These are phyloP conservation scores for Lachancea fermentati DNA, from an alignment of 805 yeast genomes.

Conservation along the genomic window DNA sequence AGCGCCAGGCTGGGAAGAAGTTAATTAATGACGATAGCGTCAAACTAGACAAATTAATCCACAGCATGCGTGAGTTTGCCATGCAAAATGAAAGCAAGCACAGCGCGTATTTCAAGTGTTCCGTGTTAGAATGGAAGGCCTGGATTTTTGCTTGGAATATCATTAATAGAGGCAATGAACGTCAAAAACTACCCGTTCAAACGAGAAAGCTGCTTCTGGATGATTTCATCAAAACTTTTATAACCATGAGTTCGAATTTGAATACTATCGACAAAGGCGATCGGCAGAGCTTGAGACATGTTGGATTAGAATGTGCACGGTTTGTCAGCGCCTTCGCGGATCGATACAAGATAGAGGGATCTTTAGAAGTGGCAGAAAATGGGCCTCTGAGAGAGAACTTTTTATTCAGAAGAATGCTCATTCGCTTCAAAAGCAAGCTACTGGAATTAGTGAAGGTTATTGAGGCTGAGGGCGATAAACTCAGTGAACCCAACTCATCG, in stretches of 20 bases:
- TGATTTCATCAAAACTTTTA: constrained; percentile 18
- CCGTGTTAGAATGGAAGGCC: constrained; percentile 16
- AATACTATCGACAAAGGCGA: not conserved
- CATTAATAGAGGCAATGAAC: constrained; percentile 13
- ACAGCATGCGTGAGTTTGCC: constrained; percentile 15
- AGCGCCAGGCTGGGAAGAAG: constrained; percentile 20
- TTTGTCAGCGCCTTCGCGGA: constrained; percentile 16
- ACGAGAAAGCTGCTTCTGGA: constrained; percentile 12
- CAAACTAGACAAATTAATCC: constrained; percentile 10
- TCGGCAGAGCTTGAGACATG: constrained; percentile 13
- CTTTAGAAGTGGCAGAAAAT: constrained; percentile 5
- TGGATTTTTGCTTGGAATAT: constrained; percentile 26
- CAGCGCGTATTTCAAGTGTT: constrained; percentile 9
- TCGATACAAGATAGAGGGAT: constrained; percentile 9
- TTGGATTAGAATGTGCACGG: constrained; percentile 24
- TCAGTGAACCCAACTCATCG: not conserved
- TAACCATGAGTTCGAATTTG: constrained; percentile 5
- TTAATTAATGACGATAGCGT: constrained; percentile 9
- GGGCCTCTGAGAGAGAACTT: constrained; percentile 15
- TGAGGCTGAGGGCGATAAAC: constrained; percentile 8
- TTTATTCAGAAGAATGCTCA: constrained; percentile 20
- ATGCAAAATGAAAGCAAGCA: constrained; percentile 15
- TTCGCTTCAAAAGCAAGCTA: constrained; percentile 20
- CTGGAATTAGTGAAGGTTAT: constrained; percentile 15
- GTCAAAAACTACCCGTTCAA: constrained; percentile 8